Evolutionary conservation across 768 basidiomycete species (phyloP).

Genomic region (Tubosaeta sp.): DNA sequence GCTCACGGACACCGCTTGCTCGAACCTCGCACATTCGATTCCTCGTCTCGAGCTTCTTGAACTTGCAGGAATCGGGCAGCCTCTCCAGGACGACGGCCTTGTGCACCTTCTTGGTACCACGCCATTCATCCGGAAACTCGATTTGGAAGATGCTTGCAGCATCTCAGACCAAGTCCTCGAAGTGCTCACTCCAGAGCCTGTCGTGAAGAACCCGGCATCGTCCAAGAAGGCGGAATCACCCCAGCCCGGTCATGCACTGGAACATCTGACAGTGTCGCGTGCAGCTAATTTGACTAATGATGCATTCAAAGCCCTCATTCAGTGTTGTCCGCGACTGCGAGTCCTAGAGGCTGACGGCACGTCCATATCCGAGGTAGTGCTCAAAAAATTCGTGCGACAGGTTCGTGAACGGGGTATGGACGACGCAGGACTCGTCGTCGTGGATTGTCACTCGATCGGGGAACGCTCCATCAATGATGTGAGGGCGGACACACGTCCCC

Average conservation of each 20-base stretch:
- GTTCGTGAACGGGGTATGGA: constrained; percentile 42
- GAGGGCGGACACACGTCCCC: constrained; percentile 52
- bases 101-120: constrained; percentile 64
- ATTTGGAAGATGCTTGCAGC: constrained; percentile 79
- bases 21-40: constrained; percentile 63
- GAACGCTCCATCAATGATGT: constrained; percentile 64
- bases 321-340: constrained; percentile 54
- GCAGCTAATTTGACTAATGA: constrained; percentile 61
- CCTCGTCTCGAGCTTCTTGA: constrained; percentile 77
- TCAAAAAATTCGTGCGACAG: constrained; percentile 65
- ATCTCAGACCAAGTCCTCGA: constrained; percentile 71
- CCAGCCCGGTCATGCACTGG: constrained; percentile 62
- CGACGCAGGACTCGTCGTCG: constrained; percentile 59
- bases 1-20: constrained; percentile 72
- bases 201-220: constrained; percentile 2
- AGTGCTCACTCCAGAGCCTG: constrained; percentile 49
- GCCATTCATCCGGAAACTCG: constrained; percentile 67
- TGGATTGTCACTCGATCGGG: constrained; percentile 71
- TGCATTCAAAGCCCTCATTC: constrained; percentile 60
- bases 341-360: constrained; percentile 81
- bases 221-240: constrained; percentile 21
- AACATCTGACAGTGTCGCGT: constrained; percentile 68
- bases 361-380: constrained; percentile 53
- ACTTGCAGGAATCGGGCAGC: constrained; percentile 67
- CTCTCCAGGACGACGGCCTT: constrained; percentile 71